Percentiles rank a stretch among this genome's conserved stretches.
Evolutionary conservation across 2,329 filamentous ascomycete genomes (phyloP).

Genomic region (Pseudopithomyces chartarum): DNA sequence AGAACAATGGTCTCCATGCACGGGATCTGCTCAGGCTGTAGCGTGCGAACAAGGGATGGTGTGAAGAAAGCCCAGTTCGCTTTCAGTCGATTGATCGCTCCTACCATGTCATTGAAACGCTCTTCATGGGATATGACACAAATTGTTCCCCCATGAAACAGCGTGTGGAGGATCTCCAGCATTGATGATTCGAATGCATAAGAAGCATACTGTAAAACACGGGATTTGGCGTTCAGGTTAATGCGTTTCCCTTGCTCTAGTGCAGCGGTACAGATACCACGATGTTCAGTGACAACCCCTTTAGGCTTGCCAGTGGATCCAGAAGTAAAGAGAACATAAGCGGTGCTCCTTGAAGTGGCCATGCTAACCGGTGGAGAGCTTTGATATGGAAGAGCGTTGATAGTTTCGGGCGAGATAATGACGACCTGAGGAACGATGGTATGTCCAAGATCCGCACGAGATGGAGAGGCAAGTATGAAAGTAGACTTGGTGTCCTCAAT

Average conservation of each 20-base stretch:
- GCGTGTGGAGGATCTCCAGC: constrained; percentile 59
- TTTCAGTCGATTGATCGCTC: constrained; percentile 48
- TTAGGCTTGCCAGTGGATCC: constrained; percentile 52
- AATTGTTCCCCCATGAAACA: constrained; percentile 63
- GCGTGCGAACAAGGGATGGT: constrained; percentile 10
- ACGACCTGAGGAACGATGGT: background rate
- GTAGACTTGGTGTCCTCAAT: background rate
- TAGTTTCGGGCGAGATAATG: background rate
- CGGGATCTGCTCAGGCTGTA: constrained; percentile 13
- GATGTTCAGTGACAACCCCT: constrained; percentile 65
- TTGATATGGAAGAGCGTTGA: background rate
- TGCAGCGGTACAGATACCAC: constrained; percentile 51
- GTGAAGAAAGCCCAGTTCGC: constrained; percentile 11
- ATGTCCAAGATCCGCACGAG: background rate
- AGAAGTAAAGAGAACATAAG: constrained; percentile 50
- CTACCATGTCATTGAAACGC: constrained; percentile 58
- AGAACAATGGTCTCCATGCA: constrained; percentile 13
- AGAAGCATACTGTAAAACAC: constrained; percentile 57
- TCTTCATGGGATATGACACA: constrained; percentile 59
- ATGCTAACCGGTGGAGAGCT: background rate
- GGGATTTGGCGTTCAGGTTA: constrained; percentile 41
- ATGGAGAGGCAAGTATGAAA: background rate
- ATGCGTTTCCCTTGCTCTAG: constrained; percentile 15
- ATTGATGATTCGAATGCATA: constrained; percentile 62
- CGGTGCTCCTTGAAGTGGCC: background rate